Base-by-base conservation (phyloP, 176 grass and related monocot genomes). In the Hsuehochloa calcarea region DNA sequence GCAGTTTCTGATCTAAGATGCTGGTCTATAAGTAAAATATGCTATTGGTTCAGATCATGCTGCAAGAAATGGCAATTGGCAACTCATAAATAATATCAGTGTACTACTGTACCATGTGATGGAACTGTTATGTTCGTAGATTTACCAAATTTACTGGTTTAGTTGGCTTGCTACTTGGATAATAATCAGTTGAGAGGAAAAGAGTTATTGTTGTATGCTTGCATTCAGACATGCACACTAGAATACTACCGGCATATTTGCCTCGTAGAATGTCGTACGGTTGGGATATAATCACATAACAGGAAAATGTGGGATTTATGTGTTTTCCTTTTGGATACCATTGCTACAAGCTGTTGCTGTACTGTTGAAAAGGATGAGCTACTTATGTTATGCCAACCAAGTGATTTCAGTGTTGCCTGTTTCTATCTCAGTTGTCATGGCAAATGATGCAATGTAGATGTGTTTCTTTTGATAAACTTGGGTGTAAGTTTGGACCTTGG, bases 31-130 rank as follows among this genome's bases (percentile, higher is more conserved):
- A 49, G 35, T 80, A 70, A 71, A 81, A 35, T 76, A 55, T 34
- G 17, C 45, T 70, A 63, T 86, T 82, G 46, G 79, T 78, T 72
- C 23, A 86, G 22, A 72, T 67, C 73, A 47, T 72, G 49, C 65
- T 78, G 35, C 31, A 16, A 4, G 27, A 45, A 47, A 86, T 31
- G 17, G 19, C 40, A 47, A 49, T 67, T 39, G 8, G 8, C 6
- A 8, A 19, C 54, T n/a, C 54, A 58, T 58, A n/a, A 58, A 41
- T 44, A 49, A 41, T 80, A 49, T 72, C 26, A 23, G 11, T 22
- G 26, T 49, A 40, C 66, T 78, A 67, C 19, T 19, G 39, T 65
- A 83, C 67, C 79, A 46, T 83, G 65, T 78, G 72, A 40, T 9
- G 10, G 72, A 82, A 78, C 78, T 86, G 50, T 82, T 77, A 64